These are phyloP conservation scores for Globisporangium polare DNA, from an alignment of 352 stramenopile genomes.

Conservation along the genomic window DNA sequence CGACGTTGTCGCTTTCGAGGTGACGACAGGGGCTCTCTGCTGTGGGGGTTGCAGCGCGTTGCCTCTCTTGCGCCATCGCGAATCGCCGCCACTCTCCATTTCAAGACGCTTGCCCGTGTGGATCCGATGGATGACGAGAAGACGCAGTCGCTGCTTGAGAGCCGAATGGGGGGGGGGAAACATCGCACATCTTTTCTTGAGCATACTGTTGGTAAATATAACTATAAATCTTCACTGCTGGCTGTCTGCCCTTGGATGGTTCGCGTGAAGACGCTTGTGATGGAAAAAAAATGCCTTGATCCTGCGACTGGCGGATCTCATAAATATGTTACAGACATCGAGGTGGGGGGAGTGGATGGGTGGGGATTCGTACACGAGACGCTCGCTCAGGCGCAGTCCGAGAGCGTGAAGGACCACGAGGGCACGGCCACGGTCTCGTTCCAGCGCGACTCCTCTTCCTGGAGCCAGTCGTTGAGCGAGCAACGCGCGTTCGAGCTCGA, in stretches of 20 bases:
- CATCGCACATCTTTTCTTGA: conserved; percentile 2
- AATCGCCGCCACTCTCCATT: not conserved
- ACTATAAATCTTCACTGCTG: not conserved
- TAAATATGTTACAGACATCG: conserved; percentile 15
- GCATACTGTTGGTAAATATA: not conserved
- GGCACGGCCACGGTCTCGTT: conserved; percentile 43
- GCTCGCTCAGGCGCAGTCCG: conserved; percentile 33
- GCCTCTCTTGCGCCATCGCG: not conserved
- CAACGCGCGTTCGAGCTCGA: conserved; percentile 16
- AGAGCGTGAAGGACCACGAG: conserved; percentile 57
- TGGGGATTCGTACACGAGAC: not conserved
- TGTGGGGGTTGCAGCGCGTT: not conserved
- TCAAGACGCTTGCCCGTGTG: not conserved
- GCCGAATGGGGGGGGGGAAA: not conserved
- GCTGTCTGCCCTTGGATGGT: not conserved
- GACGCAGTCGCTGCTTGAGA: not conserved
- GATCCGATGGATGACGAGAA: not conserved
- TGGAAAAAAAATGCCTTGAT: conserved; percentile 7
- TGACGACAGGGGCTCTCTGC: not conserved
- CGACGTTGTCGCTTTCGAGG: not conserved
- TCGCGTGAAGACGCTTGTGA: not conserved
- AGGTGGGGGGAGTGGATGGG: not conserved
- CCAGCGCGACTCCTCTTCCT: conserved; percentile 56
- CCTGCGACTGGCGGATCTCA: not conserved
- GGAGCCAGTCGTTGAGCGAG: conserved; percentile 52